These are phyloP conservation scores for Cladosporium halotolerans DNA, from an alignment of 2,329 filamentous ascomycete genomes.

Conservation along the genomic window DNA sequence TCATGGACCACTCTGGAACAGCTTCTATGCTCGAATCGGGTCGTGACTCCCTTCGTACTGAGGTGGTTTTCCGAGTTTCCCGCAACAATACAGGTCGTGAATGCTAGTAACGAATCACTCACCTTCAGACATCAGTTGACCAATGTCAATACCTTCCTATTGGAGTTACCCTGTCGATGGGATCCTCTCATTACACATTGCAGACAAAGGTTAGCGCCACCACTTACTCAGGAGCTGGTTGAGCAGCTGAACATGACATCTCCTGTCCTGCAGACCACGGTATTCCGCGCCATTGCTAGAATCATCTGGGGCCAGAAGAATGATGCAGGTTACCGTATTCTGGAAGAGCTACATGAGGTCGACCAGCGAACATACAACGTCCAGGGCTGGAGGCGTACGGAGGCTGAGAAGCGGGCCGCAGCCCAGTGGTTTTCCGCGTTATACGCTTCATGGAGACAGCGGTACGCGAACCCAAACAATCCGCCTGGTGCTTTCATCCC, in stretches of 20 bases:
- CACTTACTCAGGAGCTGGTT: conserved; percentile 52
- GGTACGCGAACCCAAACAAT: background rate
- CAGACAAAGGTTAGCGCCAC: conserved; percentile 41
- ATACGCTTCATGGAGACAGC: conserved; percentile 1
- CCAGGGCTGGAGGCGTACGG: conserved; percentile 13
- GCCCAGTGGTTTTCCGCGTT: conserved; percentile 11
- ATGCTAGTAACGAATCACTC: conserved; percentile 28
- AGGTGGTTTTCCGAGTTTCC: conserved; percentile 47
- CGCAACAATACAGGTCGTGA: conserved; percentile 37
- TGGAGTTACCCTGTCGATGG: conserved; percentile 20
- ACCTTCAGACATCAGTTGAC: background rate
- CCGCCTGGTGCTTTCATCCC: background rate
- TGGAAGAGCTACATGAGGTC: conserved; percentile 18
- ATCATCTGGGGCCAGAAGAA: conserved; percentile 34
- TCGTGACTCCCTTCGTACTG: conserved; percentile 35
- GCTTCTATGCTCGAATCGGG: conserved; percentile 43
- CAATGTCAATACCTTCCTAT: conserved; percentile 19
- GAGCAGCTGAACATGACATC: conserved; percentile 46
- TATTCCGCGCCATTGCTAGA: conserved; percentile 48
- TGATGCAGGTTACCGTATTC: conserved; percentile 11
- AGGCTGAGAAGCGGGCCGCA: conserved; percentile 13
- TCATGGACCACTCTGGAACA: conserved; percentile 33
- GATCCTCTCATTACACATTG: conserved; percentile 17
- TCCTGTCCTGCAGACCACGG: conserved; percentile 45
- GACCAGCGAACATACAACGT: conserved; percentile 17